Evolutionary conservation across 108 stramenopile species (phyloP).

Genomic region (Cyclotella baltica): DNA sequence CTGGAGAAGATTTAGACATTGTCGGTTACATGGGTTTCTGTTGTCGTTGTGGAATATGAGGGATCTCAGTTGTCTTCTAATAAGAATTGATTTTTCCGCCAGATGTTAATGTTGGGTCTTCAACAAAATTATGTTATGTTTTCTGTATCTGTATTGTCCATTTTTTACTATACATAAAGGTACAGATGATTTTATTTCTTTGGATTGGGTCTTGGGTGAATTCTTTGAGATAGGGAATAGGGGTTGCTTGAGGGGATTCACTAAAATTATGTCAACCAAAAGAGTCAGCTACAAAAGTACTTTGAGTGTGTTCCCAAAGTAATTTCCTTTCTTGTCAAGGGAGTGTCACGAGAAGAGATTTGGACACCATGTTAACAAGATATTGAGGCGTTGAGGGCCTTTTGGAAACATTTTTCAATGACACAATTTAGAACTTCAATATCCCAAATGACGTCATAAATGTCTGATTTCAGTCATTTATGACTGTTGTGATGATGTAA

Average conservation of each 20-base stretch:
- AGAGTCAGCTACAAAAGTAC: slow-evolving; percentile 12
- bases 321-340: slow-evolving; percentile 19
- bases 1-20: slow-evolving; percentile 4
- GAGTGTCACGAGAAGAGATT: too few species aligned
- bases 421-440: too few species aligned
- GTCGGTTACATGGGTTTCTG: background rate
- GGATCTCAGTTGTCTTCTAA: slow-evolving; percentile 2
- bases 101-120: slow-evolving; percentile 10
- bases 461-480: too few species aligned
- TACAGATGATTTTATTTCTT: background rate
- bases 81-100: background rate
- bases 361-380: too few species aligned
- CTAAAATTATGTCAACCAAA: slow-evolving; percentile 3
- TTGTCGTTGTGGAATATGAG: slow-evolving; percentile 9
- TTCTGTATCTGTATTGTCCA: background rate
- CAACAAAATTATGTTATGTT: background rate
- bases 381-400: too few species aligned
- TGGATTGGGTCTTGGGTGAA: background rate
- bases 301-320: slow-evolving; percentile 21
- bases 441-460: too few species aligned
- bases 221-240: slow-evolving; percentile 6
- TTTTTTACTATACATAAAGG: slow-evolving; percentile 15
- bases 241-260: background rate
- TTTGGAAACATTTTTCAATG: too few species aligned
- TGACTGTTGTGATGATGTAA: too few species aligned